Conservation (phyloP, 1,284 basidiomycete species). For the Chiua sp. region DNA sequence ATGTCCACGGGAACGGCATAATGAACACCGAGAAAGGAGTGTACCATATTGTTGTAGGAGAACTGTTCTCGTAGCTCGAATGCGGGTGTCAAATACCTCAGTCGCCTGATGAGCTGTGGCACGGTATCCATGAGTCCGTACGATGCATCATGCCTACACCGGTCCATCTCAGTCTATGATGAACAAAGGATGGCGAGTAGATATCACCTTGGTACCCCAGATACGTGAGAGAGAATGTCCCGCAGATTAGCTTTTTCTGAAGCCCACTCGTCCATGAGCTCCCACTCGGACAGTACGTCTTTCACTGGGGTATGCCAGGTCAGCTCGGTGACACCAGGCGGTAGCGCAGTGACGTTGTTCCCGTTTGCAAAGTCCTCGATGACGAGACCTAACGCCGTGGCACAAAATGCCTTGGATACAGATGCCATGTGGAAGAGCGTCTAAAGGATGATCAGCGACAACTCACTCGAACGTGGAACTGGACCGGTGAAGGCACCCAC, state of each 20-base stretch:
- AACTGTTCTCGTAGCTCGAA: constrained; percentile 46
- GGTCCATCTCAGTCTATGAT: background rate
- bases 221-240: constrained; percentile 45
- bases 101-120: constrained; percentile 26
- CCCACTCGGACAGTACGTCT: constrained; percentile 44
- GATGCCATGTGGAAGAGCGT: constrained; percentile 45
- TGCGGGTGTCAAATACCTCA: constrained; percentile 41
- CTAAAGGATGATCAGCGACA: too few relatives aligned
- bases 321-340: constrained; percentile 28
- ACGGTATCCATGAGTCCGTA: constrained; percentile 35
- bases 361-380: constrained; percentile 44
- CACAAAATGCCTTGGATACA: constrained; percentile 47
- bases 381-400: constrained; percentile 43
- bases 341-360: constrained; percentile 42
- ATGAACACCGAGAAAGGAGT: background rate
- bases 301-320: constrained; percentile 41
- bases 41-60: constrained; percentile 49
- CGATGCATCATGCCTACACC: constrained; percentile 40
- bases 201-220: constrained; percentile 43
- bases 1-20: too few relatives aligned
- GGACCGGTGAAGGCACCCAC: constrained; percentile 8
- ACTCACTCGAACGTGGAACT: too few relatives aligned
- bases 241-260: constrained; percentile 38
- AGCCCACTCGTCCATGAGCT: constrained; percentile 41
- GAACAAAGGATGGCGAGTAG: constrained; percentile 16